Base-by-base conservation (phyloP, 768 basidiomycete species). In the Austroboletus festivus region DNA sequence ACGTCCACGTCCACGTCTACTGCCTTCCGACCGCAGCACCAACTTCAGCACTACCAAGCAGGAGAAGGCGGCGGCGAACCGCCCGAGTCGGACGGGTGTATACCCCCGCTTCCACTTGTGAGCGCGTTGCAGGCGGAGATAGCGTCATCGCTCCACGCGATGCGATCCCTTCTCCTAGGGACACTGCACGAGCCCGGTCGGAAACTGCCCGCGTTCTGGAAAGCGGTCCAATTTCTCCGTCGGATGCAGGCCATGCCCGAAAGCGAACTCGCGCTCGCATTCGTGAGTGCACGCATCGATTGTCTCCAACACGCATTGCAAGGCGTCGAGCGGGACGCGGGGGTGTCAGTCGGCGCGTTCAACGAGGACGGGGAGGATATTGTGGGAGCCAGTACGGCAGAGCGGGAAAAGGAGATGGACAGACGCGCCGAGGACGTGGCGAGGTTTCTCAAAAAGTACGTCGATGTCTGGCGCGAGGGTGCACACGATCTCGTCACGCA, bases 401-500 rank as follows among this genome's bases (percentile, higher is more conserved):
- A 63, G 59, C 48, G 71, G 61, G 56, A 74, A 71, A 51, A 65
- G 73, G 49, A 68, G 47, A 46, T 78, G 79, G 82, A 85, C 42
- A 69, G 78, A 44, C 81, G 85, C 50, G 78, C 77, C 48, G 84
- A 85, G 49, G 89, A 90, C 48, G 74, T 89, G 38, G 80, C 85
- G 30, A 72, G 85, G 30, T 93, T 85, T 68, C 73, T 95, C 53
- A 85, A 90, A 59, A 85, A 82, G 62, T 93, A 92, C 67, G 82
- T 95, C 54, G 94, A 95, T 60, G 68, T 83, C 11, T 96, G 94
- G 85, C 75, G 93, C 44, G 94, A 97, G 69, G 85, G 89, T 39
- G 87, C 92, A 19, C 89, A 94, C 70, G 93, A 97, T 66, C 81
- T 94, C 65, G 78, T 95, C 56, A 88, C 88, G 15, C 93, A 95